Percentiles rank a stretch among this genome's conserved stretches.
Evolutionary conservation across 176 grass and related monocot species (phyloP).

Genomic region (Oryza meyeriana): DNA sequence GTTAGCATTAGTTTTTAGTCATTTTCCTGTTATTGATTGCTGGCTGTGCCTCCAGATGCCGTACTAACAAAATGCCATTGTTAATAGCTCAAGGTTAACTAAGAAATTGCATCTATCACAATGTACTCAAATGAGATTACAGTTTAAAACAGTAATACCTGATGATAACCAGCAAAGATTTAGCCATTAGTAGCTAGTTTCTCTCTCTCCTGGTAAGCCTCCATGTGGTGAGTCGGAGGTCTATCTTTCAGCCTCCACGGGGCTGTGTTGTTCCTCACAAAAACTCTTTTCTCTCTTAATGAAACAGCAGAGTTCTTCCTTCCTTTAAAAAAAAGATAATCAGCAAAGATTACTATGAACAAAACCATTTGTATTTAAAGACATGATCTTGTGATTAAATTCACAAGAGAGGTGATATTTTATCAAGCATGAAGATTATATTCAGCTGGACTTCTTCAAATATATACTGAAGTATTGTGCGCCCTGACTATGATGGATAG

Average conservation of each 20-base stretch:
- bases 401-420: background rate
- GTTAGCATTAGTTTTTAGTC: conserved; percentile 2
- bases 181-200: no score
- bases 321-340: no score
- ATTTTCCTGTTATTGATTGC: background rate
- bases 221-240: no score
- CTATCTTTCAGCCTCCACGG: no score
- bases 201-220: no score
- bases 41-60: background rate
- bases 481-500: background rate
- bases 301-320: no score
- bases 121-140: background rate
- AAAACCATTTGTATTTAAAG: background rate
- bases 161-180: background rate
- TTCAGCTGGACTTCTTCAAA: background rate
- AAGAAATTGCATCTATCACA: conserved; percentile 1
- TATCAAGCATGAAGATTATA: background rate
- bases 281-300: no score
- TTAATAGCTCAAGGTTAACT: conserved; percentile 16
- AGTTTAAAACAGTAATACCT: background rate
- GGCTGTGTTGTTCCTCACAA: no score
- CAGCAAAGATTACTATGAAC: background rate
- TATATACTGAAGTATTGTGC: background rate
- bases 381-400: background rate
- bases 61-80: background rate